A percentile compares a stretch with the other conserved stretches of the same genome.
These are phyloP conservation scores for Zygosaccharomyces siamensis DNA, from an alignment of 805 yeast species.

Conservation along the genomic window DNA sequence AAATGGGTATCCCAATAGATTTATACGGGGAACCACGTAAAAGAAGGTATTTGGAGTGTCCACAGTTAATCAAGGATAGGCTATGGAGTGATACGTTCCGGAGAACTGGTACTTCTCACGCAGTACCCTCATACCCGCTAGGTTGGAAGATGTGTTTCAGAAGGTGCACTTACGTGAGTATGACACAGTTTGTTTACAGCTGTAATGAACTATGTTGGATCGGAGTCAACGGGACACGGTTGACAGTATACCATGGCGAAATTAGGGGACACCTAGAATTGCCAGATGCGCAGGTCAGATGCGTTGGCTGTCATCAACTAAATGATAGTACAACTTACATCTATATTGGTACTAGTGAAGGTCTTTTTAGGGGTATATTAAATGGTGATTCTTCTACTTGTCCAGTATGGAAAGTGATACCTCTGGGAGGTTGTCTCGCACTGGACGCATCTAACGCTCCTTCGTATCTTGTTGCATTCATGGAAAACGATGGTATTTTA, in stretches of 20 bases:
- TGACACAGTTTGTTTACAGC: background rate
- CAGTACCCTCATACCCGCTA: no score
- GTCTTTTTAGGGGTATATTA: no score
- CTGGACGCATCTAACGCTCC: conserved; percentile 9
- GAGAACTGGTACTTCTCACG: background rate
- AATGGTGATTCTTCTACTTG: no score
- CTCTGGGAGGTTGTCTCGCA: conserved; percentile 2
- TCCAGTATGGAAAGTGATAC: background rate
- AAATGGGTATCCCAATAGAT: conserved; percentile 14
- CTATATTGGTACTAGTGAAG: no score
- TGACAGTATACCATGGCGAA: no score
- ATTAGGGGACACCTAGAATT: no score
- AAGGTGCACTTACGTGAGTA: conserved; percentile 1
- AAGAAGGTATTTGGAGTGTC: conserved; percentile 1
- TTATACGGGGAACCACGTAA: conserved; percentile 4
- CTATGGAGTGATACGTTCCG: background rate
- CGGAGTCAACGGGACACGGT: no score
- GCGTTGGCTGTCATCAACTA: no score
- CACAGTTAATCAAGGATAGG: background rate
- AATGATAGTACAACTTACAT: no score
- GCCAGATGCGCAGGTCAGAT: no score
- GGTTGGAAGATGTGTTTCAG: conserved; percentile 6
- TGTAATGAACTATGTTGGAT: background rate
- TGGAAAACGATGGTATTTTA: conserved; percentile 6
- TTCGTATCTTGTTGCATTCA: conserved; percentile 3